Base-by-base conservation (phyloP, 768 basidiomycete genomes). In the Mycena indigotica region DNA sequence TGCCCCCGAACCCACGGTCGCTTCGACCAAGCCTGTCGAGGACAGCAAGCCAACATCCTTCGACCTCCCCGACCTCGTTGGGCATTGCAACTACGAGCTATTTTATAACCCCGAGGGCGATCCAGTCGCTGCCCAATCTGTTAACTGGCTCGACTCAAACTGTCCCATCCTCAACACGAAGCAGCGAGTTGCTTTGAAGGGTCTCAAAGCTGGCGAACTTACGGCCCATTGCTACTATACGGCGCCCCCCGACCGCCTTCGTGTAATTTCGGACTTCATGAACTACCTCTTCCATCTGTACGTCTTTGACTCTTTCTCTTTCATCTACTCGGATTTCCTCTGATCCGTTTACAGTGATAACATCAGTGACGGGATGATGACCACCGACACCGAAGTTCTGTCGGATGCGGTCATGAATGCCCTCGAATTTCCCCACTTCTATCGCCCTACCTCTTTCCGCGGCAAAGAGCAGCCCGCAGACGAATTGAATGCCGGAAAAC, bases 311-410 rank as follows among this genome's bases (percentile, higher is more conserved):
- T 54, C 58, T 55, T 51, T 28, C 51, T 52, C 56, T n/a, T n/a
- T n/a, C n/a, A n/a, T n/a, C n/a, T n/a, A n/a, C n/a, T 50, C 55
- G 49, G 58, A 39, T 28, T 53, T 60, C 60, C 49, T 56, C 46
- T 60, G 54, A 26, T 30, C 45, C 55, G 30, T 57, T 49, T 64
- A 15, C 60, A 80, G 80, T 32, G 89, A 92, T 68, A 85, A 92
- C 67, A 82, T 91, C 67, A 88, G 86, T 65, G 89, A 91, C 66
- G 87, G 87, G 52, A 88, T 89, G 86, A 83, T 86, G 77, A 81
- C 82, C 53, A 75, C 79, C 29, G 82, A 85, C 49, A 84, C 86
- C 4, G 77, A 80, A 59, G 74, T 77, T 17, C 74, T 88, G 53
- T 79, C 85, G 28, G 74, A 86, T 65, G 78, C 84, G 30, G 86